Conservation (phyloP, 2,329 filamentous ascomycete genomes). For the Penicillium decumbens region DNA sequence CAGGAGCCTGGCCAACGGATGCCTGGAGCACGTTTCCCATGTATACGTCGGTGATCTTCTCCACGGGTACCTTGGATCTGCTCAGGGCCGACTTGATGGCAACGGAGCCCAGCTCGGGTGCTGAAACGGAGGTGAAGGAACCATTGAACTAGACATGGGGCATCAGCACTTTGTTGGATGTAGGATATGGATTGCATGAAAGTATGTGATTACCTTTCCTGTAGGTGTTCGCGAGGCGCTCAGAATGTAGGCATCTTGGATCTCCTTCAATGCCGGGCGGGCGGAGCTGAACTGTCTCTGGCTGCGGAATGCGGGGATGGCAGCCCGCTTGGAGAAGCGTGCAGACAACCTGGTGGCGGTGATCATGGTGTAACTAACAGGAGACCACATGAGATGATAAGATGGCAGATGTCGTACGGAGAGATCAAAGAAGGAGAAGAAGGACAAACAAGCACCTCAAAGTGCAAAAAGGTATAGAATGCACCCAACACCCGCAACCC, state of each 20-base stretch:
- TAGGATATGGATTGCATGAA: not conserved
- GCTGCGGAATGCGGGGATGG: conserved; percentile 43
- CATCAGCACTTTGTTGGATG: conserved; percentile 5
- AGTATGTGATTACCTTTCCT: conserved; percentile 59
- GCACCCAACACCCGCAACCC: conserved; percentile 14
- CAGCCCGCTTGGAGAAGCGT: conserved; percentile 27
- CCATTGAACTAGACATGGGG: conserved; percentile 75
- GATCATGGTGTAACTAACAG: conserved; percentile 14
- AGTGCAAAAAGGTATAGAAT: conserved; percentile 13
- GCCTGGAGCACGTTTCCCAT: conserved; percentile 94
- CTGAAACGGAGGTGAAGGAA: conserved; percentile 74
- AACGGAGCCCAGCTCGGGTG: conserved; percentile 80
- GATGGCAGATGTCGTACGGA: not conserved
- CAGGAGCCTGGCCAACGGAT: conserved; percentile 80
- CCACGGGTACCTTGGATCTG: conserved; percentile 75
- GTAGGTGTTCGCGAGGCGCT: conserved; percentile 86
- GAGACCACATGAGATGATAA: not conserved
- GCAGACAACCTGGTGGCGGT: conserved; percentile 22
- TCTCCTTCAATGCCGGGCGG: conserved; percentile 54
- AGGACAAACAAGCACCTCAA: conserved; percentile 3
- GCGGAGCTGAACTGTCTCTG: conserved; percentile 52
- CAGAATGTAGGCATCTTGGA: conserved; percentile 90
- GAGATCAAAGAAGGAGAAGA: not conserved
- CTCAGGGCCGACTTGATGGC: conserved; percentile 88
- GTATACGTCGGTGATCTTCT: conserved; percentile 86